phyloP scores from a whole-genome alignment of 106 monocot genomes.

The Dendrobium catenatum region DNA sequence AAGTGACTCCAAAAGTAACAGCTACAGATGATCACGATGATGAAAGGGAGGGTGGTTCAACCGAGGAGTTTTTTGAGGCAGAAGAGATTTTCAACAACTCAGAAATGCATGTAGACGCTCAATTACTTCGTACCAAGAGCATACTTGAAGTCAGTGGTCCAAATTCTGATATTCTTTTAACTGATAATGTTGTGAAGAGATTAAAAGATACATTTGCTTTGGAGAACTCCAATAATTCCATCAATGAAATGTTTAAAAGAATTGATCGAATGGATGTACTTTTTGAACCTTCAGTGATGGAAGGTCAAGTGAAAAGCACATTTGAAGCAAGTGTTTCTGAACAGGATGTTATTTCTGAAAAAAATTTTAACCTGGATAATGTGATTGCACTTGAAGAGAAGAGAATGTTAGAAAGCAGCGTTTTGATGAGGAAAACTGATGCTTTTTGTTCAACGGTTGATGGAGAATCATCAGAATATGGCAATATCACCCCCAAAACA shows the following conservation, averaged over 20 bases:
- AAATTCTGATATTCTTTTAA: constrained; percentile 16
- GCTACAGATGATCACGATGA: constrained; percentile 41
- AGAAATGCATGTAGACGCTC: constrained; percentile 48
- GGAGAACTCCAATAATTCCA: constrained; percentile 14
- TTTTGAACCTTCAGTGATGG: neutral
- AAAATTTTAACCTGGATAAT: constrained; percentile 24
- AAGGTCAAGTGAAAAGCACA: constrained; percentile 3
- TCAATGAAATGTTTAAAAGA: constrained; percentile 5
- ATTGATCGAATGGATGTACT: neutral
- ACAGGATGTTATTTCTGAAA: constrained; percentile 21
- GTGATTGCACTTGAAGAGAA: constrained; percentile 25
- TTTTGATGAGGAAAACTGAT: constrained; percentile 11
- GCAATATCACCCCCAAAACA: constrained; percentile 13
- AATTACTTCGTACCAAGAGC: constrained; percentile 10
- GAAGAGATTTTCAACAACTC: constrained; percentile 74
- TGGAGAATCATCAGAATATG: constrained; percentile 16
- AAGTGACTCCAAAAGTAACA: constrained; percentile 20
- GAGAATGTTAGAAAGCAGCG: constrained; percentile 14
- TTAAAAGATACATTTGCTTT: neutral
- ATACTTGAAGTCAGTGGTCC: constrained; percentile 11
- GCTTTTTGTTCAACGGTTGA: constrained; percentile 9
- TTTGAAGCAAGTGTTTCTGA: constrained; percentile 3
- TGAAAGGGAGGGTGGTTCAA: constrained; percentile 54
- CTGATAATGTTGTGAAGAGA: constrained; percentile 17
- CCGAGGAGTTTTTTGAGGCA: constrained; percentile 50